phyloP scores from a whole-genome alignment of 768 basidiomycete species.

The Lactifluus subvellereus region DNA sequence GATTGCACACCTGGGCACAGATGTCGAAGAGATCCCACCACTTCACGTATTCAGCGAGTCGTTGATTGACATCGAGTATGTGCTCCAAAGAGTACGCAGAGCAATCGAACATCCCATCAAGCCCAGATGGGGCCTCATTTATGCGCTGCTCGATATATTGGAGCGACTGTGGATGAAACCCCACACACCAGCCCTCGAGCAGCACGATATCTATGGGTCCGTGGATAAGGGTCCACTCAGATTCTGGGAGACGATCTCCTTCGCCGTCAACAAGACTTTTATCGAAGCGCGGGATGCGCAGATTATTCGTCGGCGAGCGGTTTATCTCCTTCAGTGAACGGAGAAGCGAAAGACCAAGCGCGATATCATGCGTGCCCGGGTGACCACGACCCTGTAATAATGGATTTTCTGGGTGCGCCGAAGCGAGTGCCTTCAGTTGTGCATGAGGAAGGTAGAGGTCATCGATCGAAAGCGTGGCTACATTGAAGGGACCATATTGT shows the following conservation, averaged over 20 bases:
- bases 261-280: constrained; percentile 77
- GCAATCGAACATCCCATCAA: constrained; percentile 33
- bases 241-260: constrained; percentile 68
- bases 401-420: constrained; percentile 48
- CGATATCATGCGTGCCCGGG: constrained; percentile 87
- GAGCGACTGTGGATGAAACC: constrained; percentile 61
- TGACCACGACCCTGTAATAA: constrained; percentile 83
- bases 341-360: constrained; percentile 54
- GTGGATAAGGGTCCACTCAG: constrained; percentile 37
- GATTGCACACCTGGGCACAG: constrained; percentile 64
- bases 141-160: constrained; percentile 52
- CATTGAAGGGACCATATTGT: constrained; percentile 44
- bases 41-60: constrained; percentile 50
- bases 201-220: constrained; percentile 73
- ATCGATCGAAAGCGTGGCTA: constrained; percentile 69
- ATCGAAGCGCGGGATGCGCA: constrained; percentile 77
- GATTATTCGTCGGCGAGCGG: constrained; percentile 5
- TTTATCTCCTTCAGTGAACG: constrained; percentile 43
- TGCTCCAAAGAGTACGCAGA: constrained; percentile 43
- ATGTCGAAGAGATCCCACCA: constrained; percentile 70
- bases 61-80: constrained; percentile 57
- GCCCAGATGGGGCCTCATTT: constrained; percentile 33
- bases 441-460: constrained; percentile 81
- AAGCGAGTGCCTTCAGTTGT: constrained; percentile 50
- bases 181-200: constrained; percentile 95